These are phyloP conservation scores for Bacidia gigantensis DNA, from an alignment of 495 filamentous ascomycete genomes.

Conservation along the genomic window DNA sequence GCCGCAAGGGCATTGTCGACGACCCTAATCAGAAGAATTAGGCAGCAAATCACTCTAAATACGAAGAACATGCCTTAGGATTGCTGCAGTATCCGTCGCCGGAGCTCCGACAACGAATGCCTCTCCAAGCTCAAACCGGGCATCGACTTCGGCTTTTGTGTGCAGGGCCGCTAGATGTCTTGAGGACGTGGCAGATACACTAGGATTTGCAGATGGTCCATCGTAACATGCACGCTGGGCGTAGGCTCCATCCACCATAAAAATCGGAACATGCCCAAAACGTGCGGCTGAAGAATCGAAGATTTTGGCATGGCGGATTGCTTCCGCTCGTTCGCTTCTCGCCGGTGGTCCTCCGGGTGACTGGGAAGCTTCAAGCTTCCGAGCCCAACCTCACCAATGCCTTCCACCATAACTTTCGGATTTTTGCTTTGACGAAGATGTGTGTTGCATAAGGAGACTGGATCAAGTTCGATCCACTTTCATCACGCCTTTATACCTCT, in stretches of 20 bases:
- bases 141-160: slow-evolving; percentile 16
- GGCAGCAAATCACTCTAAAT: neutral
- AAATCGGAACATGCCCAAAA: too few relatives aligned
- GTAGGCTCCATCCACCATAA: neutral
- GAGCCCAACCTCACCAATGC: too few relatives aligned
- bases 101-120: slow-evolving; percentile 33
- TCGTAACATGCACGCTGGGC: neutral
- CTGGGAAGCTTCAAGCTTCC: too few relatives aligned
- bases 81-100: slow-evolving; percentile 31
- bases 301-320: too few relatives aligned
- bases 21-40: slow-evolving; percentile 17
- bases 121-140: slow-evolving; percentile 14
- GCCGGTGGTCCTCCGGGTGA: too few relatives aligned
- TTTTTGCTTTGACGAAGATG: too few relatives aligned
- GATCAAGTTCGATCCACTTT: too few relatives aligned
- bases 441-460: too few relatives aligned
- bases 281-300: too few relatives aligned
- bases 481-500: too few relatives aligned
- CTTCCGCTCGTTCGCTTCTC: too few relatives aligned
- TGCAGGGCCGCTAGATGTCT: slow-evolving; percentile 10
- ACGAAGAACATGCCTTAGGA: slow-evolving; percentile 31
- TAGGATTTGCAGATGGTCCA: neutral
- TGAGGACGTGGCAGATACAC: neutral
- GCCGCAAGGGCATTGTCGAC: slow-evolving; percentile 37
- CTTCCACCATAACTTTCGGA: too few relatives aligned